Evolutionary conservation across 2,329 filamentous ascomycete genomes (phyloP), one percentile per base, ranked within the genome.

Genomic region (Elsinoe necatrix): DNA sequence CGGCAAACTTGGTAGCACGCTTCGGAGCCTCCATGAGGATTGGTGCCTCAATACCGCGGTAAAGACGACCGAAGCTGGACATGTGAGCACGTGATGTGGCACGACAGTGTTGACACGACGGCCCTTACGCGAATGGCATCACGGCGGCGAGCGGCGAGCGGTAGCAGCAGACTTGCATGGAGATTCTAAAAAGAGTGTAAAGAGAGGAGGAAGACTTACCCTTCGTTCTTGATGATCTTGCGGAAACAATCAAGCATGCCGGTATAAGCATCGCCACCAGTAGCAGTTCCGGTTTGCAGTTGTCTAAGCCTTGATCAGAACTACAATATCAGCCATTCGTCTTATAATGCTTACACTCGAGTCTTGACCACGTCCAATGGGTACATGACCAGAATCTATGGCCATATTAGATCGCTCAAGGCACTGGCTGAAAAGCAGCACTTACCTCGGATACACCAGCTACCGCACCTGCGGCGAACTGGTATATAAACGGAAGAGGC

Each of bases 331-430:
- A 12, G 51, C 7, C 43, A 25, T 45, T 34, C 12, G 18, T 45
- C 2, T 14, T 18, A n/a, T 9, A 3, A 8, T 9, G 29, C 85
- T 80, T 82, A 93, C 87, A 95, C 87, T 85, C 92, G 81, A 63
- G 93, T 97, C 82, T 97, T 97, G 73, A 97, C 89, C 58, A 98
- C 93, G 72, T 98, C 93, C 72, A 98, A 80, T 64, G 93, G 93
- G 78, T 98, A 98, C 93, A 91, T 96, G 71, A 64, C 63, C 61
- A 70, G 59, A 56, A 68, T 65, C 65, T 58, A 58, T 52, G 29
- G 37, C 25, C 20, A 34, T 4, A 34, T 55, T 25, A 55, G 37
- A 20, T n/a, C 11, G 14, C 9, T 16, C 14, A 14, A 14, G 25
- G 12, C 8, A 21, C 2, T 25, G 8, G 18, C 31, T 14, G 20